Base-by-base conservation (phyloP, 78 protist genomes). In the Guillardia theta region DNA sequence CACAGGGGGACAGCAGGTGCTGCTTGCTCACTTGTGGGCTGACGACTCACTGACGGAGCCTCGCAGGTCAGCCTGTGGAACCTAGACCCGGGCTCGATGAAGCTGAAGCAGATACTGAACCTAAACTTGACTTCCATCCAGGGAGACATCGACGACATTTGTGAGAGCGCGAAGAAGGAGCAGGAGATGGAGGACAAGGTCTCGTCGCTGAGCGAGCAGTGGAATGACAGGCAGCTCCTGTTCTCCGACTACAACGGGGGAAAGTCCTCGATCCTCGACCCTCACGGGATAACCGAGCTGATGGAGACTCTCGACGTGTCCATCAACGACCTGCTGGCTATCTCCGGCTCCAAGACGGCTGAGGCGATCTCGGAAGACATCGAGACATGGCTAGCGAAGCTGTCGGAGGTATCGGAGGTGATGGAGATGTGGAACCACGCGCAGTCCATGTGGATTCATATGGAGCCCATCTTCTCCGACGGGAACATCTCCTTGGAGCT, bases 401-500 rank as follows among this genome's bases (percentile, higher is more conserved):
- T 98, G n/a, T 41, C 94, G 3, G 37, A 64, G 22, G 94, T 94
- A 47, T 1, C 53, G 88, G 98, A 97, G 70, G 70, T 93, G 33
- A 12, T 98, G 37, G 98, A 97, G 37, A 44, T 24, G 92, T 98
- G 99, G 99, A 5, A 93, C 22, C 24, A 44, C 39, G 98, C 97
- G 48, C 99, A 98, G 88, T 4, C 70, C 64, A 43, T 94, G 95
- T 98, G 98, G 98, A 92, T 93, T 12, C 96, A 96, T 48, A 95
- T 98, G 62, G 99, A 98, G 54, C 97, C 98, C 10, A 97, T 98
- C 39, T 98, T 98, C 92, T 78, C 94, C 27, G 95, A 95, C 21
- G 97, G 97, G 19, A 98, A 98, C 87, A 97, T 98, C 70, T 92
- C 95, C 64, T 41, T n/a, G 70, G 96, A 96, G 93, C 90, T 98